Conservation (phyloP, 2,329 filamentous ascomycete genomes). For the Cladosporium colombiae region DNA sequence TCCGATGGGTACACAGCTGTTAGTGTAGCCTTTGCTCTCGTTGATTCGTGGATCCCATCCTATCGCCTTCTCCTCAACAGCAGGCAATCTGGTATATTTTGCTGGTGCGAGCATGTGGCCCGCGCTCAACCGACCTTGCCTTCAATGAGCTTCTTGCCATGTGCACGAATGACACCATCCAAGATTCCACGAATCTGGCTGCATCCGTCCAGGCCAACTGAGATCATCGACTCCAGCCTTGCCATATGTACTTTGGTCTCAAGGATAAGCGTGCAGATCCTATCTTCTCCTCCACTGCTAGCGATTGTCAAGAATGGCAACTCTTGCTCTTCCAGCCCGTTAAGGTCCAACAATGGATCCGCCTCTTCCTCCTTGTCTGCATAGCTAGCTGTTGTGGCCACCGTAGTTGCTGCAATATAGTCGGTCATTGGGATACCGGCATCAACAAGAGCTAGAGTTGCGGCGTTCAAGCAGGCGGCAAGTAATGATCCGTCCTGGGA, state of each 20-base stretch:
- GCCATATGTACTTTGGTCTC: slow-evolving; percentile 84
- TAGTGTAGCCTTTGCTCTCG: neutral
- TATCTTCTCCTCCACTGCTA: slow-evolving; percentile 60
- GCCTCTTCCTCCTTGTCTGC: slow-evolving; percentile 65
- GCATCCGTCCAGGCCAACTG: slow-evolving; percentile 88
- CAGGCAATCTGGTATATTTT: neutral
- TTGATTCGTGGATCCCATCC: neutral
- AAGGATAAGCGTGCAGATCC: slow-evolving; percentile 77
- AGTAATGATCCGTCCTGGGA: slow-evolving; percentile 88
- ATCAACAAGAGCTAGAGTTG: slow-evolving; percentile 88
- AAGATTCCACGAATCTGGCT: slow-evolving; percentile 79
- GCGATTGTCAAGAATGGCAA: slow-evolving; percentile 85
- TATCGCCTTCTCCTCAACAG: neutral
- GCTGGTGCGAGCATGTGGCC: neutral
- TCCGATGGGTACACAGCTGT: neutral
- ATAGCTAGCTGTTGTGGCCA: slow-evolving; percentile 73
- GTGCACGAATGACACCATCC: slow-evolving; percentile 74
- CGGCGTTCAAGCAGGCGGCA: slow-evolving; percentile 85
- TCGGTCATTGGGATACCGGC: slow-evolving; percentile 94
- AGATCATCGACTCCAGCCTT: slow-evolving; percentile 87
- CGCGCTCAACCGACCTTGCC: slow-evolving; percentile 22
- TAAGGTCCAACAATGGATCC: slow-evolving; percentile 79
- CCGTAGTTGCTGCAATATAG: slow-evolving; percentile 85
- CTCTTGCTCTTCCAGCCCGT: slow-evolving; percentile 79
- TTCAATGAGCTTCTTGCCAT: slow-evolving; percentile 64